Conservation (phyloP, 2,329 filamentous ascomycete genomes). For the Aspergillus chevalieri region DNA sequence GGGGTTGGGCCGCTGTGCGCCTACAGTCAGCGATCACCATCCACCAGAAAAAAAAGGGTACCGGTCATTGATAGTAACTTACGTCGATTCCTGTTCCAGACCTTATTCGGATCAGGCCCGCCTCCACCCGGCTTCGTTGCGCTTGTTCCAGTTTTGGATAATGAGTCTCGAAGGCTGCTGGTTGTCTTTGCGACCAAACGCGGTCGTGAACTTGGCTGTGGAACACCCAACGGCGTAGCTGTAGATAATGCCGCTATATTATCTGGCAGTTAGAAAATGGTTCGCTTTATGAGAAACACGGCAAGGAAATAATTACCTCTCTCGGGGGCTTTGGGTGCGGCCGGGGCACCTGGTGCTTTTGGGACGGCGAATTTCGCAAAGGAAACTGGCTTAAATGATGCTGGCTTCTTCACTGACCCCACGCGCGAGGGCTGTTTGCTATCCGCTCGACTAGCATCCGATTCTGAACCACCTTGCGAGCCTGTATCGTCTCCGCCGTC, state of each 20-base stretch:
- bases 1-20: conserved; percentile 44
- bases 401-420: conserved; percentile 53
- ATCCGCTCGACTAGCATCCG: conserved; percentile 54
- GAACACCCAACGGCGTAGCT: conserved; percentile 33
- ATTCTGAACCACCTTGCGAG: conserved; percentile 52
- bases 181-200: conserved; percentile 60
- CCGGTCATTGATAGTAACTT: conserved; percentile 18
- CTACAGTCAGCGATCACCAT: conserved; percentile 13
- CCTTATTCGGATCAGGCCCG: conserved; percentile 61
- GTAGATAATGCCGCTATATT: conserved; percentile 29
- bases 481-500: conserved; percentile 35
- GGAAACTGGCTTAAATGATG: conserved; percentile 59
- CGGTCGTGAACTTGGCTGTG: conserved; percentile 47
- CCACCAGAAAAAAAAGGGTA: not conserved
- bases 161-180: conserved; percentile 45
- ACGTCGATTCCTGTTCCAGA: conserved; percentile 65
- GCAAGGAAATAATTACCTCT: conserved; percentile 42
- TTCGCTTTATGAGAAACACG: not conserved
- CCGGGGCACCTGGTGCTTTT: conserved; percentile 52
- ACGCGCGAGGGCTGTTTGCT: conserved; percentile 42
- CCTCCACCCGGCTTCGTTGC: conserved; percentile 41
- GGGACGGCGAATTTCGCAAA: conserved; percentile 62
- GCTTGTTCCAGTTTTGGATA: conserved; percentile 44
- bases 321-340: conserved; percentile 47
- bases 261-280: conserved; percentile 4